Base-by-base conservation (phyloP, 495 filamentous ascomycete species). In the Elasticomyces elasticus region DNA sequence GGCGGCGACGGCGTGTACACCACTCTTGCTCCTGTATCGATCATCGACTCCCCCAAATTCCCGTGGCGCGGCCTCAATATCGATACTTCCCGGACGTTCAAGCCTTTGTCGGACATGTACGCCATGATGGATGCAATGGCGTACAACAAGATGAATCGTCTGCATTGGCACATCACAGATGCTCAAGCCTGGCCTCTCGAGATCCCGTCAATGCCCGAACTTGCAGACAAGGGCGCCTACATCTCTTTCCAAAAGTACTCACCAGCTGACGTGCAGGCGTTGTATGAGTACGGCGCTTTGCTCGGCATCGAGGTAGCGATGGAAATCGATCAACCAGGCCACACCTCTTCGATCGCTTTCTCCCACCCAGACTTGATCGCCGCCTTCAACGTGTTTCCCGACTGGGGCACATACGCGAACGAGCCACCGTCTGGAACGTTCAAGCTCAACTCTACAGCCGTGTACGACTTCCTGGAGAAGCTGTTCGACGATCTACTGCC, bases 141-240 rank as follows among this genome's bases (percentile, higher is more conserved):
- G 10, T 83, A 74, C 75, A 87, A 81, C 71, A 90, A 92, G 71
- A 75, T 92, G 69, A 90, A 90, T 66, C 72, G 78, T 6, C 71
- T 89, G 38, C 87, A 91, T 67, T 65, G 89, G 23, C 87, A 92
- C 68, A 76, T 81, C 40, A 89, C 87, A 0, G 87, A 92, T 63
- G 79, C 84, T 22, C 87, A 92, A 64, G 85, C 84, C 7, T 92
- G 87, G 87, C 87, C 87, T 2, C 71, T 92, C 25, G 83, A 84
- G 55, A 83, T 91, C 52, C 84, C 85, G 1, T 62, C 82, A 5
- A 64, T 91, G 51, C 86, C 87, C 10, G 74, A 80, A 52, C 74
- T 92, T 6, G 72, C 86, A 13, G 54, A 71, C 22, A 79, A 83
- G 63, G 87, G 87, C 41, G 82, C 84, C 1, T 89, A 90, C 55